Base-by-base conservation (phyloP, 805 yeast species). In the Clavispora asparagi region DNA sequence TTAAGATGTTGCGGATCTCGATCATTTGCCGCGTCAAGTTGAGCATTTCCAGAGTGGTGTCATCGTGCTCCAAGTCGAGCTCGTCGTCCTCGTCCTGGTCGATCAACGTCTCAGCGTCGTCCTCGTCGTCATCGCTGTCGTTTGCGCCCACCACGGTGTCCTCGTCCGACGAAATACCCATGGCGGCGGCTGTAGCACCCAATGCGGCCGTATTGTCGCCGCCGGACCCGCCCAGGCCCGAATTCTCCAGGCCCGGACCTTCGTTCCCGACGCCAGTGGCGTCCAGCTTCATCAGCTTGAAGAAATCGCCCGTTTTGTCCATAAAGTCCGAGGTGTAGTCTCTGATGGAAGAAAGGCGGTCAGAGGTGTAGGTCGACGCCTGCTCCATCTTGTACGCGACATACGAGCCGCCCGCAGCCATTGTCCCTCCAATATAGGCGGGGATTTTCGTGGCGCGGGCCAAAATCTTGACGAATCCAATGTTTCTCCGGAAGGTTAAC, bases 1-100 rank as follows among this genome's bases (percentile, higher is more conserved):
- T 78, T 43, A 94, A 71, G 28, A 94, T 78, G 43, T 83, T 78
- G 60, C 98, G 75, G 47, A 94, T 91, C 64, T 95, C 99, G 57
- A 94, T 95, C 99, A 94, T 94, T 64, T 90, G 96, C 55, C 90
- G 81, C 7, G 99, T 95, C 51, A 94, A 67, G 52, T 85, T 85
- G 63, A 94, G 71, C 85, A 94, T 94, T 45, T 88, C 92, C 53
- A 83, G 85, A 50, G 83, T 82, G 1, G 89, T 78, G 40, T 72
- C 73, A 45, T 81, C 85, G 19, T 76, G 75, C 16, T 63, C 69
- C 31, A 64, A 59, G 31, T 70, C 74, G 8, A 73, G 73, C 11
- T 73, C 74, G 1, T 73, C 42, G 10, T 55, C 58, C 12, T 71
- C 71, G 17, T 67, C 58, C 40, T 67, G 66, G 40, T 66, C 67